Evolutionary conservation across 2,329 filamentous ascomycete species (phyloP).

Genomic region (Colletotrichum ledebouriae): DNA sequence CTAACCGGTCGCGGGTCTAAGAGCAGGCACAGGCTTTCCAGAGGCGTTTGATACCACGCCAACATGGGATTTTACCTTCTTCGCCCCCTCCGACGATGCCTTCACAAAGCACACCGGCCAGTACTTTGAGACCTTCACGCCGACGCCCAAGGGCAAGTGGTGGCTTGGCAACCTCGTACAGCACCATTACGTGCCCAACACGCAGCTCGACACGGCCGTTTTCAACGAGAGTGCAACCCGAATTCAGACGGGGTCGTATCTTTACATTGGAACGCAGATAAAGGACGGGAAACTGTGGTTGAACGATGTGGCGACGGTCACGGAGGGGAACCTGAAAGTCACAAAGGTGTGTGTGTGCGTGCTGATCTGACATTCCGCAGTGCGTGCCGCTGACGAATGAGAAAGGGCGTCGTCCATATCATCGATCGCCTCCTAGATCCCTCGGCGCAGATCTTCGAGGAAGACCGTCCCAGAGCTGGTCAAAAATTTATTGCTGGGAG

Average conservation of each 20-base stretch:
- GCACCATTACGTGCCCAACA: slow-evolving; percentile 48
- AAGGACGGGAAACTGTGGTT: slow-evolving; percentile 43
- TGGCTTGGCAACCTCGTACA: slow-evolving; percentile 48
- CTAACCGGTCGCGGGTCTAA: slow-evolving; percentile 15
- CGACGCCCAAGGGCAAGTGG: slow-evolving; percentile 48
- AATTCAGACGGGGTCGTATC: slow-evolving; percentile 46
- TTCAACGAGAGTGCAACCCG: slow-evolving; percentile 46
- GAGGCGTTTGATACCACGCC: slow-evolving; percentile 48
- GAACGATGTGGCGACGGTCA: slow-evolving; percentile 45
- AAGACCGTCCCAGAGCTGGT: slow-evolving; percentile 43
- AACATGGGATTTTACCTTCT: slow-evolving; percentile 50
- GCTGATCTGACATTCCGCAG: too few relatives aligned
- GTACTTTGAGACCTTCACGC: slow-evolving; percentile 47
- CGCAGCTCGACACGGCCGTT: slow-evolving; percentile 41
- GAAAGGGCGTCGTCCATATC: slow-evolving; percentile 46
- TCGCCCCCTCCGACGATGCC: slow-evolving; percentile 49
- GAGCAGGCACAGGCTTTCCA: slow-evolving; percentile 44
- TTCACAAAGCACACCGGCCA: slow-evolving; percentile 47
- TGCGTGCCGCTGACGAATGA: background rate
- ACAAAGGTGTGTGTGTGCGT: slow-evolving; percentile 17
- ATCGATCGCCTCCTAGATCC: slow-evolving; percentile 47
- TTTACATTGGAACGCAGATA: slow-evolving; percentile 46
- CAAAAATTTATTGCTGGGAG: slow-evolving; percentile 48
- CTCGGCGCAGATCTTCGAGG: slow-evolving; percentile 46
- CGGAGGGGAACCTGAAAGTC: slow-evolving; percentile 23